phyloP scores from a whole-genome alignment of 208 protist genomes.

The Endotrypanum monterogeii region DNA sequence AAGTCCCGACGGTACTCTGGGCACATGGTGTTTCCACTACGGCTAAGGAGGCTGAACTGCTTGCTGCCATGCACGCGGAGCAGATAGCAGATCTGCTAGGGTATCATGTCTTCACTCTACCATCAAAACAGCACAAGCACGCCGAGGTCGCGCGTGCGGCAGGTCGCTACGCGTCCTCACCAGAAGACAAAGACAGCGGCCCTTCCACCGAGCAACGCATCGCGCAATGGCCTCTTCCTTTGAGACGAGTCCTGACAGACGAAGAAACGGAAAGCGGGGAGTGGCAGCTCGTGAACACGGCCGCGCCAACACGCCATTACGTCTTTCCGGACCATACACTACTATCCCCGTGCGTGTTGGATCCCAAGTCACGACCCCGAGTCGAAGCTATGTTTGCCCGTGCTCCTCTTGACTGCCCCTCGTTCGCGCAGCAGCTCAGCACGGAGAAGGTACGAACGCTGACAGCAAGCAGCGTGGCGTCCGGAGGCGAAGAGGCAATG shows the following conservation, averaged over 20 bases:
- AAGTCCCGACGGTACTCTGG: constrained; percentile 39
- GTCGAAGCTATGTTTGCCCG: constrained; percentile 54
- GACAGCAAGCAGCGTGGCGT: constrained; percentile 30
- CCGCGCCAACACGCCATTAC: constrained; percentile 25
- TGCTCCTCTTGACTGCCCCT: constrained; percentile 31
- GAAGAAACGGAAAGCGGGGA: constrained; percentile 81
- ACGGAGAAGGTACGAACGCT: constrained; percentile 28
- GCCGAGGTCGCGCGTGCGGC: constrained; percentile 65
- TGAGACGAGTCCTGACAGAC: constrained; percentile 50
- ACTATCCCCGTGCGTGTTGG: constrained; percentile 74
- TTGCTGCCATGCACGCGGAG: constrained; percentile 87
- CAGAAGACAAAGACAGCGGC: constrained; percentile 47
- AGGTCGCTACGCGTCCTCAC: constrained; percentile 74
- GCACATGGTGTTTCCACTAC: constrained; percentile 80
- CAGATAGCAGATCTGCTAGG: constrained; percentile 85
- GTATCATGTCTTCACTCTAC: constrained; percentile 86
- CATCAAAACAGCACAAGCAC: constrained; percentile 87
- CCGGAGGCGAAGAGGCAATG: constrained; percentile 18
- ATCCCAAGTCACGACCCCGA: constrained; percentile 44
- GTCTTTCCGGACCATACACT: constrained; percentile 56
- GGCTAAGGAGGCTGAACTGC: constrained; percentile 72
- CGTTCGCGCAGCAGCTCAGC: constrained; percentile 40
- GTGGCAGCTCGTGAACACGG: constrained; percentile 76
- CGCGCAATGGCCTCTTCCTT: constrained; percentile 55
- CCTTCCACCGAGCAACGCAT: constrained; percentile 9